Conservation (phyloP, 2,329 filamentous ascomycete genomes). For the Coleophoma crateriformis region DNA sequence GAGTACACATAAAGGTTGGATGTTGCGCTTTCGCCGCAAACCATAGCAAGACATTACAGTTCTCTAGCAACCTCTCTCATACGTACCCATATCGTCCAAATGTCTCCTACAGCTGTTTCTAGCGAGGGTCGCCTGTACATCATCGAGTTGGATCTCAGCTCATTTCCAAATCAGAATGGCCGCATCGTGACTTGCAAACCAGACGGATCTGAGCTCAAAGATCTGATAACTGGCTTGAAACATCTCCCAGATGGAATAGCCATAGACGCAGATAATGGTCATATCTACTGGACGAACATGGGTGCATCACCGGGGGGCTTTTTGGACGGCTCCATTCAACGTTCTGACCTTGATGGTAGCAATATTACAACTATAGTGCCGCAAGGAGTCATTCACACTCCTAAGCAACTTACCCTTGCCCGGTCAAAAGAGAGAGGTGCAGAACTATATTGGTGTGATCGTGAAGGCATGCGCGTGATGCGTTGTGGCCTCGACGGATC, state of each 20-base stretch:
- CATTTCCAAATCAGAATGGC: constrained; percentile 7
- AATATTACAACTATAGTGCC: constrained; percentile 37
- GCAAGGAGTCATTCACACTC: constrained; percentile 40
- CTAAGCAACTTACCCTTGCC: constrained; percentile 33
- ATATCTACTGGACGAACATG: constrained; percentile 47
- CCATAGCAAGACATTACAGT: too few species aligned
- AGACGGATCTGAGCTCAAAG: constrained; percentile 7
- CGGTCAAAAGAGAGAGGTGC: constrained; percentile 4
- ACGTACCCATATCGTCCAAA: not conserved
- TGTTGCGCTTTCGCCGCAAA: too few species aligned
- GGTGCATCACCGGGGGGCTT: constrained; percentile 25
- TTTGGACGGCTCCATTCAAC: constrained; percentile 12
- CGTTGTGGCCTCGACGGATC: constrained; percentile 34
- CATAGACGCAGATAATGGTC: constrained; percentile 24
- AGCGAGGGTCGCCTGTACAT: constrained; percentile 5
- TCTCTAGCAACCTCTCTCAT: too few species aligned
- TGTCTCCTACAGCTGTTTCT: not conserved
- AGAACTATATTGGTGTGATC: constrained; percentile 36
- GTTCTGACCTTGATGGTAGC: constrained; percentile 38
- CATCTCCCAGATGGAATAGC: constrained; percentile 39
- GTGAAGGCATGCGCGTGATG: constrained; percentile 36
- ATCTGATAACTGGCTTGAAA: constrained; percentile 8
- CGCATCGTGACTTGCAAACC: constrained; percentile 7
- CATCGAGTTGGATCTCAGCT: constrained; percentile 10
- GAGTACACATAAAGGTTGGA: too few species aligned